These are phyloP conservation scores for Neostapfia colusana DNA, from an alignment of 176 grass and related monocot species.

Conservation along the genomic window DNA sequence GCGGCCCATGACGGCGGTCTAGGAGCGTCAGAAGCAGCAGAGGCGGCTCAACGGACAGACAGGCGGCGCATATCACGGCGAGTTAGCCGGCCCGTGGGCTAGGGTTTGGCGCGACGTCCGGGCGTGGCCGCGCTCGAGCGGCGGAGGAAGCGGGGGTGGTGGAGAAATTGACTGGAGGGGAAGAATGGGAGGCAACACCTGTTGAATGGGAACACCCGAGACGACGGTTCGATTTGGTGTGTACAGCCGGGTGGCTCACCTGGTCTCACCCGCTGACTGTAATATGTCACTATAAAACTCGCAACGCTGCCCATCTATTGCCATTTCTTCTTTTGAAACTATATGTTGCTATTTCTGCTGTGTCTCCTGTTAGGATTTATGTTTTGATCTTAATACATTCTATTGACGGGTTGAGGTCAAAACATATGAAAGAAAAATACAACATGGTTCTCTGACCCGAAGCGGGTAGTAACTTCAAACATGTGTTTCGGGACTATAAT, in stretches of 20 bases:
- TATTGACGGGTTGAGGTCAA: too few species aligned
- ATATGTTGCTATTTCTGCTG: too few species aligned
- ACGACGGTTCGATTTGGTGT: slow-evolving; percentile 12
- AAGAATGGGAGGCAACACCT: background rate
- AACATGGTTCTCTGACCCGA: too few species aligned
- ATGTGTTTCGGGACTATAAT: too few species aligned
- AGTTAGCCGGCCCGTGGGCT: slow-evolving; percentile 21
- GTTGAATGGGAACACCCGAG: slow-evolving; percentile 50
- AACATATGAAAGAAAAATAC: too few species aligned
- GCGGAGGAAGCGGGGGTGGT: background rate
- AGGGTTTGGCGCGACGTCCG: slow-evolving; percentile 33
- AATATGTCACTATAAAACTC: too few species aligned
- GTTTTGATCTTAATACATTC: too few species aligned
- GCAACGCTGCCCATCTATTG: too few species aligned
- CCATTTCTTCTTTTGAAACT: too few species aligned
- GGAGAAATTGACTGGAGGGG: slow-evolving; percentile 42
- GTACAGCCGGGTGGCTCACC: background rate
- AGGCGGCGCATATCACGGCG: slow-evolving; percentile 34
- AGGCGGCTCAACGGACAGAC: slow-evolving; percentile 28
- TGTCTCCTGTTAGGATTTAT: too few species aligned
- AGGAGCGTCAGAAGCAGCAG: background rate
- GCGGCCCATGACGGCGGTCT: slow-evolving; percentile 45
- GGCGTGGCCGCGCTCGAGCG: slow-evolving; percentile 9
- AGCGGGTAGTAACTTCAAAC: too few species aligned
- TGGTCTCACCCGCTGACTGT: too few species aligned